Evolutionary conservation across 352 stramenopile species (phyloP), one percentile per base, ranked within the genome.

Genomic region (Lagenidium giganteum): DNA sequence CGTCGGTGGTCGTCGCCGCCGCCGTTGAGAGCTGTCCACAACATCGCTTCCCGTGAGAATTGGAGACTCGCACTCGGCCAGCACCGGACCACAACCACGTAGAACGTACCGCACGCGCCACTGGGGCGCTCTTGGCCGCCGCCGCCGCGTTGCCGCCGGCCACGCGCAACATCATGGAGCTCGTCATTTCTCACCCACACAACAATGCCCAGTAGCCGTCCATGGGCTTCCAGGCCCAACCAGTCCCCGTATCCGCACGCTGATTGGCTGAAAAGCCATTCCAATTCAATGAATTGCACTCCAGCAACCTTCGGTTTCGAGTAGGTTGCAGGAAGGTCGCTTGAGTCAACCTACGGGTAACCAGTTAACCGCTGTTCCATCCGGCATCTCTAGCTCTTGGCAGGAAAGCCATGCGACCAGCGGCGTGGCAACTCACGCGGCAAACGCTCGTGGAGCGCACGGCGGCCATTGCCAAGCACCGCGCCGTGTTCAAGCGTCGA

Each of bases 11-110:
- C 27, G 51, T 14, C 17, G 46, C 53, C 30, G 50, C 54, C 20
- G 67, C 49, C 16, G 59, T 69, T 32, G 70, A 81, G 17, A 79
- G 57, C 70, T 83, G 50, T 16, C n/a, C 14, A 47, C 22, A 42
- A 32, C 26, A 47, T 27, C 1, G n/a, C 1, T 18, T 39, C 24
- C 46, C 31, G 28, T 4, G 7, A 43, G 27, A 22, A 3, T 14
- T 35, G 51, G 16, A 20, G 7, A 27, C n/a, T 5, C 14, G 20
- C 33, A 21, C 22, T 28, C 8, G 18, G 31, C 17, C 4, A 25
- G 30, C n/a, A 7, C 16, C 18, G 6, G 16, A 22, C 11, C 26
- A 5, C 17, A 17, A 21, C 11, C 35, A 42, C 18, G 35, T 11
- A 21, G 3, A 23, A 51, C 53, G 34, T 52, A 61, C 53, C 28